Evolutionary conservation across 306 rosid genomes (phyloP).

Genomic region (Abrus precatorius): DNA sequence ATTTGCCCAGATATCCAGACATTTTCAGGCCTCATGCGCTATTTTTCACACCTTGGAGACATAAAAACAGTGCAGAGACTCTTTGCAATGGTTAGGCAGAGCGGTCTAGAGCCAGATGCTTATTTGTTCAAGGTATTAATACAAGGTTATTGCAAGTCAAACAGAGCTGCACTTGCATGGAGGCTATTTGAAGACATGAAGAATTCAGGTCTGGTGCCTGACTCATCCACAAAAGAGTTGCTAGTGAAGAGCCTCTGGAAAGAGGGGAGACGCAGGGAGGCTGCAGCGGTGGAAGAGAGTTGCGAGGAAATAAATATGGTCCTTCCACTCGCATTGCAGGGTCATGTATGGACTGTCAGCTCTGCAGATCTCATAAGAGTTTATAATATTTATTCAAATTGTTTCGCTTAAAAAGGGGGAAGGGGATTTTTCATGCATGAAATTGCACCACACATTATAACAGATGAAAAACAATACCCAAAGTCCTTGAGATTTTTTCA

Average conservation of each 20-base stretch:
- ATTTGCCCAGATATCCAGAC: slow-evolving; percentile 80
- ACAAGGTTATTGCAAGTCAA: slow-evolving; percentile 81
- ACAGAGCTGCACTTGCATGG: slow-evolving; percentile 78
- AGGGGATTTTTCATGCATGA: slow-evolving; percentile 27
- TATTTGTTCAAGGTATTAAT: slow-evolving; percentile 72
- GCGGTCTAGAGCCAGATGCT: slow-evolving; percentile 75
- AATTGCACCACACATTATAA: slow-evolving; percentile 18
- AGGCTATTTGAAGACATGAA: slow-evolving; percentile 80
- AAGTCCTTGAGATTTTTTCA: slow-evolving; percentile 1
- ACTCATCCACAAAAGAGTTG: slow-evolving; percentile 73
- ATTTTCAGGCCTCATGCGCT: slow-evolving; percentile 76
- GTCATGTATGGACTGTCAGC: slow-evolving; percentile 83
- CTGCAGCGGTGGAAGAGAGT: slow-evolving; percentile 76
- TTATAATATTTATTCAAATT: slow-evolving; percentile 66
- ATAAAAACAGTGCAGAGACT: slow-evolving; percentile 78
- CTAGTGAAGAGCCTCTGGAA: slow-evolving; percentile 90
- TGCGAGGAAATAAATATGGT: slow-evolving; percentile 60
- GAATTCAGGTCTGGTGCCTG: slow-evolving; percentile 67
- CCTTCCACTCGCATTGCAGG: slow-evolving; percentile 67
- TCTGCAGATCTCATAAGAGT: slow-evolving; percentile 71
- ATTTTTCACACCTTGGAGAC: slow-evolving; percentile 71
- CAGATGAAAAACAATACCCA: slow-evolving; percentile 11
- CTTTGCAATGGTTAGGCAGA: slow-evolving; percentile 74
- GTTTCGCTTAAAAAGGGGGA: slow-evolving; percentile 54
- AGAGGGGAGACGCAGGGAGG: slow-evolving; percentile 87